phyloP scores from a whole-genome alignment of 495 filamentous ascomycete species.

The Neurospora africana region DNA sequence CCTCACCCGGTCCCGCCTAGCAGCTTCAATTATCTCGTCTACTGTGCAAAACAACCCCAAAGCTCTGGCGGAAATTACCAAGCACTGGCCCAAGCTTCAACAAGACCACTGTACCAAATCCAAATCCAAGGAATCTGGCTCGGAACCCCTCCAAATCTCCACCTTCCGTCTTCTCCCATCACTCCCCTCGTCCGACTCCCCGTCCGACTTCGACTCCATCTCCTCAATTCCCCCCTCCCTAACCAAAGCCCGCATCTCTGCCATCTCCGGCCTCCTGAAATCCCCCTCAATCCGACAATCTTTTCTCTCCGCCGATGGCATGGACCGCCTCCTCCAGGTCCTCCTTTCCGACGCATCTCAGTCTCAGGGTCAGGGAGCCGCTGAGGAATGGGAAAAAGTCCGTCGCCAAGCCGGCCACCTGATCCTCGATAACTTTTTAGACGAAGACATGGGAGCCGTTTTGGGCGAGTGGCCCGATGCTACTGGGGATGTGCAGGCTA shows the following conservation, averaged over 20 bases:
- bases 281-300: conserved; percentile 33
- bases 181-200: not conserved
- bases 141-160: conserved; percentile 4
- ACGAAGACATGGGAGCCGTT: conserved; percentile 45
- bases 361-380: not conserved
- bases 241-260: conserved; percentile 27
- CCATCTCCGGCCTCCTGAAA: conserved; percentile 33
- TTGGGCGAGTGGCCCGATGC: conserved; percentile 36
- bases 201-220: no score
- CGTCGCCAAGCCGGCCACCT: conserved; percentile 38
- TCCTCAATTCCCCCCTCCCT: conserved; percentile 13
- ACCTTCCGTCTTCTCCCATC: conserved; percentile 19
- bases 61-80: conserved; percentile 39
- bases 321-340: conserved; percentile 36
- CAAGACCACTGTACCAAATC: conserved; percentile 16
- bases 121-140: not conserved
- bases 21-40: conserved; percentile 43
- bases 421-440: conserved; percentile 49
- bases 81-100: conserved; percentile 28
- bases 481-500: conserved; percentile 1
- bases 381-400: conserved; percentile 27
- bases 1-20: conserved; percentile 29
- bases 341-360: conserved; percentile 11
- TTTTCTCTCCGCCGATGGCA: conserved; percentile 39
- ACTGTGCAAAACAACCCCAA: conserved; percentile 54